A percentile compares a stretch with the other conserved stretches of the same genome.
Conservation (phyloP, 305 asterid species). For the Rubia tinctorum region DNA sequence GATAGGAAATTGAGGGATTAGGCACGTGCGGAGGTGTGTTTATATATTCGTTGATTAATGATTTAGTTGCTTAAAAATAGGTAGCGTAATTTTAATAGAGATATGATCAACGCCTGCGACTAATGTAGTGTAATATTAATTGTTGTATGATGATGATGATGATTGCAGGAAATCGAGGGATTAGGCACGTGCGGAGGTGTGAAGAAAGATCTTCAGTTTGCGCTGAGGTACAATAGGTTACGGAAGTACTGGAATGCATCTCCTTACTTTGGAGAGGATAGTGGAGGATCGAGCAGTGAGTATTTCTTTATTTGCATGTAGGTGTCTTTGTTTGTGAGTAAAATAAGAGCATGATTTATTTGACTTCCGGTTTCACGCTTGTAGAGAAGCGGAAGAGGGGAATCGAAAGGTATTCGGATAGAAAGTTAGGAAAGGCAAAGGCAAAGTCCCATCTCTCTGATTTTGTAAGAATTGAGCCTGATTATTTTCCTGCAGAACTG, state of each 20-base stretch:
- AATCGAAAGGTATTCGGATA: conserved; percentile 57
- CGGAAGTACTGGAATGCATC: conserved; percentile 42
- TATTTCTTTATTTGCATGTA: not conserved
- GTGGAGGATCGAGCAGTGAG: conserved; percentile 36
- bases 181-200: conserved; percentile 40
- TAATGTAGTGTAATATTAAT: not conserved
- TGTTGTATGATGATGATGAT: not conserved
- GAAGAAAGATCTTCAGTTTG: conserved; percentile 23
- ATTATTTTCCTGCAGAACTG: conserved; percentile 66
- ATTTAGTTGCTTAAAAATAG: not conserved
- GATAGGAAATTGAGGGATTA: conserved; percentile 49
- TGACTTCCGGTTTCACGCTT: conserved; percentile 12
- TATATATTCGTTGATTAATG: not conserved
- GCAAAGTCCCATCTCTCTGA: conserved; percentile 43
- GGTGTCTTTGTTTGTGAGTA: not conserved
- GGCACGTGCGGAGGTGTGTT: conserved; percentile 34
- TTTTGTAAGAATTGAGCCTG: conserved; percentile 39
- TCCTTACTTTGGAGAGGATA: conserved; percentile 49
- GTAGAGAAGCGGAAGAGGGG: conserved; percentile 47
- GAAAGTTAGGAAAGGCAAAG: conserved; percentile 22
- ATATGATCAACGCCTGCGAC: not conserved
- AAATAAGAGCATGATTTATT: not conserved
- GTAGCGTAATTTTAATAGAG: not conserved
- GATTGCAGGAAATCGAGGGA: conserved; percentile 45
- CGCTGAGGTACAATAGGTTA: conserved; percentile 36